These are phyloP conservation scores for Penicillium psychrofluorescens DNA, from an alignment of 495 filamentous ascomycete genomes.

Conservation along the genomic window DNA sequence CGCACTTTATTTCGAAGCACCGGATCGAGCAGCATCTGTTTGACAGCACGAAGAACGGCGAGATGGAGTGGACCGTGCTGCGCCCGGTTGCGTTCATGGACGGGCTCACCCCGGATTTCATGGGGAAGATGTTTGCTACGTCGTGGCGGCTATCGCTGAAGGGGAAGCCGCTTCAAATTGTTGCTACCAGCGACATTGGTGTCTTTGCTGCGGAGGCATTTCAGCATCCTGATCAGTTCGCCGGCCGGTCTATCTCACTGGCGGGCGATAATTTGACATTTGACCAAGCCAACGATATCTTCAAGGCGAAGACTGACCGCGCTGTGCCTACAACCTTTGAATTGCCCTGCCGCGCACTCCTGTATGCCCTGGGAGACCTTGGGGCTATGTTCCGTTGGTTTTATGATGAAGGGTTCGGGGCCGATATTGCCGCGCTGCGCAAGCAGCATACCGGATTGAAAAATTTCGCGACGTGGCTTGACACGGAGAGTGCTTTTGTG, in stretches of 20 bases:
- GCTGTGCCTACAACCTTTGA: conserved; percentile 41
- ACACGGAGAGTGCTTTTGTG: conserved; percentile 42
- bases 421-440: conserved; percentile 45
- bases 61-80: conserved; percentile 53
- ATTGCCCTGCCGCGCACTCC: conserved; percentile 26
- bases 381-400: conserved; percentile 58
- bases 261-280: conserved; percentile 53
- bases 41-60: conserved; percentile 13
- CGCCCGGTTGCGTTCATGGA: conserved; percentile 61
- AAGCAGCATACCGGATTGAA: conserved; percentile 42
- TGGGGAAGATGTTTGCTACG: conserved; percentile 50
- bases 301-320: conserved; percentile 37
- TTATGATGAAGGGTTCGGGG: conserved; percentile 50
- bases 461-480: conserved; percentile 52
- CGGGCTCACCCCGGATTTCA: conserved; percentile 49
- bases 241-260: conserved; percentile 36
- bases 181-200: conserved; percentile 55
- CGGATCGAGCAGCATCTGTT: conserved; percentile 55
- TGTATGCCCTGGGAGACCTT: conserved; percentile 45
- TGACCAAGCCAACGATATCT: conserved; percentile 37
- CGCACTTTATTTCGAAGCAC: conserved; percentile 58
- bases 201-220: conserved; percentile 55
- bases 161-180: conserved; percentile 47
- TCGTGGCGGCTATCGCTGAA: conserved; percentile 36
- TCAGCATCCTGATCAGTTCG: conserved; percentile 32